These are phyloP conservation scores for Nannizziopsis arthrosporioides DNA, from an alignment of 2,329 filamentous ascomycete species.

Conservation along the genomic window DNA sequence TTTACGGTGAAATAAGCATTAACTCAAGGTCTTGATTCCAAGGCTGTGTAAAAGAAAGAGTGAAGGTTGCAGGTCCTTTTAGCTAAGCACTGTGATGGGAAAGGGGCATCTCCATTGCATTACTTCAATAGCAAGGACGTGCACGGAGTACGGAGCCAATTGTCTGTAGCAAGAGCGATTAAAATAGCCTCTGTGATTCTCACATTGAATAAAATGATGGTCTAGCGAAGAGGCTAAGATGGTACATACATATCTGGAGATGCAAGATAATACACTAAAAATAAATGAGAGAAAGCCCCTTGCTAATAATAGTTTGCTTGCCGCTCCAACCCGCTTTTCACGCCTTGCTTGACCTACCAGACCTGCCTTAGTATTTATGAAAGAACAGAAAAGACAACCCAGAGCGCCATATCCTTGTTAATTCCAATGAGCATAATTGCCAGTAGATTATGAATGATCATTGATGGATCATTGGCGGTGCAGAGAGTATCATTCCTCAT, in stretches of 20 bases:
- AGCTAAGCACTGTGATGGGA: too few relatives aligned
- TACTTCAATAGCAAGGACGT: too few relatives aligned
- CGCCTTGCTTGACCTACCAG: conserved; percentile 11
- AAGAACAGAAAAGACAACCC: conserved; percentile 2
- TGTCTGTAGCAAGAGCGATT: too few relatives aligned
- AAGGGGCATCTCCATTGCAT: too few relatives aligned
- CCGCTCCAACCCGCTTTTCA: conserved; percentile 4
- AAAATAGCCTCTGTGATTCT: too few relatives aligned
- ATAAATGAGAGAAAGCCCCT: conserved; percentile 3
- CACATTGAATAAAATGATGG: background rate
- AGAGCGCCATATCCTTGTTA: conserved; percentile 7
- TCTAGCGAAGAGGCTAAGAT: background rate
- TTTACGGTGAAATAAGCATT: too few relatives aligned
- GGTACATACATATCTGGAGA: background rate
- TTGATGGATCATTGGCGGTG: background rate
- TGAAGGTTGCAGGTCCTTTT: too few relatives aligned
- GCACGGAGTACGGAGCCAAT: too few relatives aligned
- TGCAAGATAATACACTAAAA: conserved; percentile 2
- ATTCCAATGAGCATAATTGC: background rate
- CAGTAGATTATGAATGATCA: background rate
- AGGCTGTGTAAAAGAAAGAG: too few relatives aligned
- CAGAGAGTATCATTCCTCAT: background rate
- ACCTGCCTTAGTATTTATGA: background rate
- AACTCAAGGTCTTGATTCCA: too few relatives aligned
- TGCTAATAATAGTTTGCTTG: background rate